phyloP scores from a whole-genome alignment of 371 early-diverging fungal genomes.

The Mucor indicus region DNA sequence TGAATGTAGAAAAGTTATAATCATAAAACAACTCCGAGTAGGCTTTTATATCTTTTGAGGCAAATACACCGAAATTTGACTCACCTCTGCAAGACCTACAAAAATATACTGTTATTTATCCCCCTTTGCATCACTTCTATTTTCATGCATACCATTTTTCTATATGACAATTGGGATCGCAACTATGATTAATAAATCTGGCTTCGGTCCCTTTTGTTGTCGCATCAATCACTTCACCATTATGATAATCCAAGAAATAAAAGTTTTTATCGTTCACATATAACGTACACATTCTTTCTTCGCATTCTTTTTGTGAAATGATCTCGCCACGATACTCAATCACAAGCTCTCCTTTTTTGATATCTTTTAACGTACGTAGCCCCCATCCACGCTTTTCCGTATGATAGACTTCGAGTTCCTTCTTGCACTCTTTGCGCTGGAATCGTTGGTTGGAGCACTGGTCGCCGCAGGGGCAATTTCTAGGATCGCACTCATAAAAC shows the following conservation, averaged over 20 bases:
- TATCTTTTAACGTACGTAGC: constrained; percentile 58
- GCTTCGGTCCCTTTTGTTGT: constrained; percentile 30
- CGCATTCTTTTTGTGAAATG: constrained; percentile 65
- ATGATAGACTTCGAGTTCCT: constrained; percentile 62
- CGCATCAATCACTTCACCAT: constrained; percentile 56
- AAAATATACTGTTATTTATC: too few species aligned
- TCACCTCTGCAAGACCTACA: constrained; percentile 67
- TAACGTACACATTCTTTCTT: constrained; percentile 69
- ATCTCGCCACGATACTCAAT: constrained; percentile 91
- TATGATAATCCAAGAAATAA: constrained; percentile 79
- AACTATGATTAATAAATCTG: constrained; percentile 58
- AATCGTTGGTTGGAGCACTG: constrained; percentile 78
- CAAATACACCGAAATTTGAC: constrained; percentile 75
- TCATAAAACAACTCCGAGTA: constrained; percentile 83
- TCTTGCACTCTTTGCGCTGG: constrained; percentile 52
- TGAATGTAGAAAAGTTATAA: constrained; percentile 76
- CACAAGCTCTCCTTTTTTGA: constrained; percentile 65
- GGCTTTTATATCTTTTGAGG: constrained; percentile 67
- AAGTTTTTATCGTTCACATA: constrained; percentile 69
- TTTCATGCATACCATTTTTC: constrained; percentile 76
- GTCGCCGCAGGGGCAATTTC: constrained; percentile 67
- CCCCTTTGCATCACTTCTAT: too few species aligned
- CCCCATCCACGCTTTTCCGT: constrained; percentile 76
- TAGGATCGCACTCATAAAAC: constrained; percentile 77
- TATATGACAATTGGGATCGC: constrained; percentile 91